phyloP scores from a whole-genome alignment of 2,329 filamentous ascomycete species.

The Arachnomyces sp. region DNA sequence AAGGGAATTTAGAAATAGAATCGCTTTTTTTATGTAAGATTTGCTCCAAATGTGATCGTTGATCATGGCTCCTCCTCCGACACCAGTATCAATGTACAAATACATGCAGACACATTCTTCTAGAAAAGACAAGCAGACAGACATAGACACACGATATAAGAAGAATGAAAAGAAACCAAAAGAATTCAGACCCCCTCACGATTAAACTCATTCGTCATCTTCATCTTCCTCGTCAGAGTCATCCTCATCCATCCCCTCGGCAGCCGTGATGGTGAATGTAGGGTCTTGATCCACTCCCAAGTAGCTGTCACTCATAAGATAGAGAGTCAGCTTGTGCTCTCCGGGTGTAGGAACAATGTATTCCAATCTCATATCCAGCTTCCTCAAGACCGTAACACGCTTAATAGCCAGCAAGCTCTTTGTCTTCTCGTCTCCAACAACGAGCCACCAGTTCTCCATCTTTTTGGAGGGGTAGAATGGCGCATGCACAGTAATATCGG shows the following conservation, averaged over 20 bases:
- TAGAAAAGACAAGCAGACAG: no score
- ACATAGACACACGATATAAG: constrained; percentile 5
- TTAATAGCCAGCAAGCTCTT: constrained; percentile 89
- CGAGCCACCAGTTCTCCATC: constrained; percentile 97
- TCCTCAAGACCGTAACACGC: constrained; percentile 75
- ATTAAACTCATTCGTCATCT: constrained; percentile 40
- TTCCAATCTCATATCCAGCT: constrained; percentile 73
- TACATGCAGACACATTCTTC: neutral
- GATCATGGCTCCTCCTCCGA: no score
- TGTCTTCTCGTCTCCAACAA: constrained; percentile 85
- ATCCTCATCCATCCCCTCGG: constrained; percentile 92
- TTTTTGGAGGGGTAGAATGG: constrained; percentile 91
- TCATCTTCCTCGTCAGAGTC: constrained; percentile 70
- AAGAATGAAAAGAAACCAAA: constrained; percentile 16
- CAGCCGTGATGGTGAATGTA: constrained; percentile 73
- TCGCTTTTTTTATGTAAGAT: no score
- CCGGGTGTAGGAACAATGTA: constrained; percentile 83
- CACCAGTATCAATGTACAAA: neutral
- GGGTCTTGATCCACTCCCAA: constrained; percentile 95
- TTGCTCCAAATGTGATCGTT: no score
- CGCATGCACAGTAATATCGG: constrained; percentile 80
- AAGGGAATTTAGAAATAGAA: no score
- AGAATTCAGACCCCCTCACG: constrained; percentile 1
- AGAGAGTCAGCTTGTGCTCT: constrained; percentile 80
- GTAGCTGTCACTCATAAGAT: constrained; percentile 95